These are phyloP conservation scores for Silene uniflora DNA, from an alignment of 148 eudicot genomes.

Conservation along the genomic window DNA sequence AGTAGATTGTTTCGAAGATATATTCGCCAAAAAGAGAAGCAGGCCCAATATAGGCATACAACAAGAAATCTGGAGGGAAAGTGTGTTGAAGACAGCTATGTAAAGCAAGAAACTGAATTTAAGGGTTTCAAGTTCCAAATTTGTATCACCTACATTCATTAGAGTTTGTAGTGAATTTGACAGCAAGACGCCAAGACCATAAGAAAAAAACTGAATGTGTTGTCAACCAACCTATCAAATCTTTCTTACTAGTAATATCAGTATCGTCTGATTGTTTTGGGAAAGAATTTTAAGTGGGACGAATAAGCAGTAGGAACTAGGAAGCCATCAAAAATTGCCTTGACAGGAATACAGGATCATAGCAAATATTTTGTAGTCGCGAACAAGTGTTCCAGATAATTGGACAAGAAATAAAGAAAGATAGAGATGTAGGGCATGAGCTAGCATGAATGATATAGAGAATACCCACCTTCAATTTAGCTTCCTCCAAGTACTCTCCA, in stretches of 20 bases:
- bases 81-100: background rate
- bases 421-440: background rate
- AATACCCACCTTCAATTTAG: constrained; percentile 68
- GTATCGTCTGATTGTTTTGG: background rate
- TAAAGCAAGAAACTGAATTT: background rate
- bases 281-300: background rate
- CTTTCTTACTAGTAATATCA: background rate
- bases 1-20: background rate
- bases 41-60: background rate
- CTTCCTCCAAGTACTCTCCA: constrained; percentile 84
- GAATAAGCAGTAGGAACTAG: background rate
- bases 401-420: background rate
- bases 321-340: background rate
- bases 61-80: background rate
- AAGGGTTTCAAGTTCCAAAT: background rate
- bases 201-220: background rate
- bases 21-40: background rate
- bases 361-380: background rate
- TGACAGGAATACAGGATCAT: background rate
- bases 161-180: background rate
- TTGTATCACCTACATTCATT: background rate
- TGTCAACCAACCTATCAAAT: background rate
- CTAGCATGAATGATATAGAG: background rate
- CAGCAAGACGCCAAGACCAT: background rate
- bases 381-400: background rate